Percentiles rank a stretch among this genome's conserved stretches.
These are phyloP conservation scores for Hypoxylon trugodes DNA, from an alignment of 495 filamentous ascomycete species.

Conservation along the genomic window DNA sequence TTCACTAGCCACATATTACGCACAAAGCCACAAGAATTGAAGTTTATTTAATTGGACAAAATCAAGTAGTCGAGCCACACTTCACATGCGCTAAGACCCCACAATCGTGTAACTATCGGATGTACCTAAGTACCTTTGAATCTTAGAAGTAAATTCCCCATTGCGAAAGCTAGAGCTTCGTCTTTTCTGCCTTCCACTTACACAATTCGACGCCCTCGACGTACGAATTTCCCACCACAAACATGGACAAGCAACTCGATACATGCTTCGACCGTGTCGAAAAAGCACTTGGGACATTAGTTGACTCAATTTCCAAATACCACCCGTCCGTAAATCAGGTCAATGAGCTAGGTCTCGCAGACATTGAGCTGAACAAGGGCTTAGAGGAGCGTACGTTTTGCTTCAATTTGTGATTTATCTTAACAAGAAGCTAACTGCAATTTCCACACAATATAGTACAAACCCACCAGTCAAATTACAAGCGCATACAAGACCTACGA, in stretches of 20 bases:
- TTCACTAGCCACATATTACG: constrained; percentile 26
- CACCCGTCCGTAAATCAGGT: constrained; percentile 73
- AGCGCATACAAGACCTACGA: constrained; percentile 68
- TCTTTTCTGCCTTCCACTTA: background rate
- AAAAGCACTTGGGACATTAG: constrained; percentile 68
- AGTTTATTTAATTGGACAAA: background rate
- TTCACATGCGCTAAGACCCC: background rate
- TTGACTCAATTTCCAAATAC: constrained; percentile 81
- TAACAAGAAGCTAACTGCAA: background rate
- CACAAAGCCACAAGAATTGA: background rate
- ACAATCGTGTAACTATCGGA: background rate
- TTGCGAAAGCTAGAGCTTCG: constrained; percentile 2
- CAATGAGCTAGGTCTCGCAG: constrained; percentile 70
- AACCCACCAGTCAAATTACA: constrained; percentile 73
- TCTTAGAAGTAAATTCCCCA: background rate
- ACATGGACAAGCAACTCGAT: constrained; percentile 69
- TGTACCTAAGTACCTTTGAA: background rate
- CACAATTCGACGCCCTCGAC: background rate
- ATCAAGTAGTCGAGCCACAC: background rate
- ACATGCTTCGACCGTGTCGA: constrained; percentile 73
- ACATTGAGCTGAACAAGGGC: constrained; percentile 66
- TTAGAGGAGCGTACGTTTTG: constrained; percentile 64
- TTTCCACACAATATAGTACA: constrained; percentile 61
- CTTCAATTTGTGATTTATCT: background rate
- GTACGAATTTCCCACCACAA: background rate